A percentile compares a stretch with the other conserved stretches of the same genome.
phyloP scores from a whole-genome alignment of 768 basidiomycete species.

The Mycena albidolilacea region DNA sequence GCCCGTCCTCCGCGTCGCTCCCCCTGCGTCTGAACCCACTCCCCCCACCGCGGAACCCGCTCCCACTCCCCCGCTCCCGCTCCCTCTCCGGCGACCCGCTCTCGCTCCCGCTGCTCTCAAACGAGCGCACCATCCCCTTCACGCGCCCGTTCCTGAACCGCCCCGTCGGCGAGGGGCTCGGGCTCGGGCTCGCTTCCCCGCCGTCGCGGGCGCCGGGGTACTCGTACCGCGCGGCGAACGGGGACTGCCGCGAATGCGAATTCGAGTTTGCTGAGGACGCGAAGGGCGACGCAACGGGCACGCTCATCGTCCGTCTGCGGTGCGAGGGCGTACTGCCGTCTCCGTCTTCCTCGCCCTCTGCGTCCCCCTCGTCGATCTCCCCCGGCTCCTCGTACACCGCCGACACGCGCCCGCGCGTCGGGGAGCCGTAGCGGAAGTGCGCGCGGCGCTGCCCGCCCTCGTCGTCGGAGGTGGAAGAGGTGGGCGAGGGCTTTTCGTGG shows the following conservation, averaged over 20 bases:
- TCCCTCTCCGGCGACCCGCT: slow-evolving; percentile 32
- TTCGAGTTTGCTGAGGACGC: background rate
- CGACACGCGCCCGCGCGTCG: background rate
- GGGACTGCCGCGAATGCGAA: background rate
- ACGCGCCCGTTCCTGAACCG: slow-evolving; percentile 38
- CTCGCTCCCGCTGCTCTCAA: slow-evolving; percentile 41
- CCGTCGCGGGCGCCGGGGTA: background rate
- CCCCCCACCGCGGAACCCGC: slow-evolving; percentile 23
- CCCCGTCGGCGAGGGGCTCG: background rate
- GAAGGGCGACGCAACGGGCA: slow-evolving; percentile 15
- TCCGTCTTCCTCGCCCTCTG: slow-evolving; percentile 14
- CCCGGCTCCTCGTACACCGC: slow-evolving; percentile 21
- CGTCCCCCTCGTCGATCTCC: background rate
- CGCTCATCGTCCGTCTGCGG: slow-evolving; percentile 13
- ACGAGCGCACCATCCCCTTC: slow-evolving; percentile 38
- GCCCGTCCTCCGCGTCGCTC: background rate
- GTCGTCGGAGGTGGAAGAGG: slow-evolving; percentile 12
- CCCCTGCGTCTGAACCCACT: slow-evolving; percentile 16
- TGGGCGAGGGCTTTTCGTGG: slow-evolving; percentile 9
- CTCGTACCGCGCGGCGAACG: slow-evolving; percentile 8
- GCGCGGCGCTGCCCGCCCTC: background rate
- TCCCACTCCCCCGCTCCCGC: slow-evolving; percentile 6
- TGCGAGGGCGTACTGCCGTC: slow-evolving; percentile 32
- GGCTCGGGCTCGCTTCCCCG: background rate
- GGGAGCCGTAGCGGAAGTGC: slow-evolving; percentile 7